A percentile compares a stretch with the other conserved stretches of the same genome.
Evolutionary conservation across 2,329 filamentous ascomycete species (phyloP).

Genomic region (Paecilomyces dactylethromorphus): DNA sequence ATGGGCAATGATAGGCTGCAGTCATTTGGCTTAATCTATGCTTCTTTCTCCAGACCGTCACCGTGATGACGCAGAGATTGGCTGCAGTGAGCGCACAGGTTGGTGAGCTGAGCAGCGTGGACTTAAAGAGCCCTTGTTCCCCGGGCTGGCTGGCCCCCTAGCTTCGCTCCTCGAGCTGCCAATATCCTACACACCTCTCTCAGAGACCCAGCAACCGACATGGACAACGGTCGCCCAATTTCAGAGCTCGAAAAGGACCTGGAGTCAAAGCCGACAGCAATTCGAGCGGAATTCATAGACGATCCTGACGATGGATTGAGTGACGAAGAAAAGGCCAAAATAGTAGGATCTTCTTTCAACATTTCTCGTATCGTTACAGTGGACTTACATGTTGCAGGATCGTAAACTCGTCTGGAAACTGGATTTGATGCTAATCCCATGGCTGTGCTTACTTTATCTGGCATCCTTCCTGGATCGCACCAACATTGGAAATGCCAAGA

Average conservation of each 20-base stretch:
- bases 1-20: neutral
- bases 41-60: neutral
- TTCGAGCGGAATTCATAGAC: constrained; percentile 7
- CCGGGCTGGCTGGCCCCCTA: neutral
- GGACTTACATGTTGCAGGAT: constrained; percentile 25
- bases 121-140: neutral
- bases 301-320: constrained; percentile 61
- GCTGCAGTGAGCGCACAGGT: neutral
- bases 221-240: neutral
- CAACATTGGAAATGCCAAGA: constrained; percentile 69
- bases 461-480: constrained; percentile 46
- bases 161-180: neutral
- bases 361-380: neutral
- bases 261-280: constrained; percentile 2
- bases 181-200: neutral
- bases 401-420: constrained; percentile 39
- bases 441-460: constrained; percentile 41
- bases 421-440: constrained; percentile 40
- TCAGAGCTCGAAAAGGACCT: neutral
- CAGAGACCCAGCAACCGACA: neutral
- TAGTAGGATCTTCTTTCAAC: constrained; percentile 41
- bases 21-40: neutral
- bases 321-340: constrained; percentile 54
- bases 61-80: neutral
- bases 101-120: neutral